Percentiles rank a stretch among this genome's conserved stretches.
phyloP scores from a whole-genome alignment of 2,329 filamentous ascomycete species.

The Myrmaecium sp. region DNA sequence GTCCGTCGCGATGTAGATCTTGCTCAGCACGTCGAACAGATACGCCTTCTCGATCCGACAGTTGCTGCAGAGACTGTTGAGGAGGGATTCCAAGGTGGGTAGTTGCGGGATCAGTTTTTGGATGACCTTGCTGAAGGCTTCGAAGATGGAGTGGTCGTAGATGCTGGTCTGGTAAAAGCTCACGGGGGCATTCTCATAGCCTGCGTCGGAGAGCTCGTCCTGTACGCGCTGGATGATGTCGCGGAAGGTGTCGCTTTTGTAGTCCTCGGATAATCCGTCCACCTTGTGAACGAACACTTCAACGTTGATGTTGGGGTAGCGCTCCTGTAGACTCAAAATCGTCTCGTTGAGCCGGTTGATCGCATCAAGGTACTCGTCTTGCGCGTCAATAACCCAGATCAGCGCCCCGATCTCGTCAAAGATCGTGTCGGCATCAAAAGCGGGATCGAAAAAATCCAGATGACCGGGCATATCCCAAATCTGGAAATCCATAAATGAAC shows the following conservation, averaged over 20 bases:
- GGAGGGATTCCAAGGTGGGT: constrained; percentile 78
- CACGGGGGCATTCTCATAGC: constrained; percentile 83
- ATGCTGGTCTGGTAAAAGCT: constrained; percentile 95
- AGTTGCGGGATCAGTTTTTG: constrained; percentile 93
- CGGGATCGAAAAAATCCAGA: constrained; percentile 77
- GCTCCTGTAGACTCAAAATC: constrained; percentile 73
- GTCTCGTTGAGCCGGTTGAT: constrained; percentile 75
- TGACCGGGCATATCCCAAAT: constrained; percentile 96
- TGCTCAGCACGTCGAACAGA: constrained; percentile 91
- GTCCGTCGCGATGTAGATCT: constrained; percentile 97
- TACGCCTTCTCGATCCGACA: constrained; percentile 97
- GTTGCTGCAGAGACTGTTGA: constrained; percentile 83
- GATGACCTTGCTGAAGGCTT: constrained; percentile 95
- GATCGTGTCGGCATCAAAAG: constrained; percentile 81
- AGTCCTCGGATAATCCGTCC: constrained; percentile 92
- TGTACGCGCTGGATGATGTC: constrained; percentile 95
- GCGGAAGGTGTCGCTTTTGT: constrained; percentile 86
- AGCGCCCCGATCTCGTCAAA: constrained; percentile 88
- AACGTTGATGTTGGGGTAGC: constrained; percentile 86
- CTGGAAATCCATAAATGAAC: constrained; percentile 98
- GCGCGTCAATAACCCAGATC: constrained; percentile 97
- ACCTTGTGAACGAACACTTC: constrained; percentile 99
- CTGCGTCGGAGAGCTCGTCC: constrained; percentile 84
- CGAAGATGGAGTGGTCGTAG: constrained; percentile 96
- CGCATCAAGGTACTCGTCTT: constrained; percentile 92